These are phyloP conservation scores for Neurospora tetrasperma DNA, from an alignment of 495 filamentous ascomycete species.

Conservation along the genomic window DNA sequence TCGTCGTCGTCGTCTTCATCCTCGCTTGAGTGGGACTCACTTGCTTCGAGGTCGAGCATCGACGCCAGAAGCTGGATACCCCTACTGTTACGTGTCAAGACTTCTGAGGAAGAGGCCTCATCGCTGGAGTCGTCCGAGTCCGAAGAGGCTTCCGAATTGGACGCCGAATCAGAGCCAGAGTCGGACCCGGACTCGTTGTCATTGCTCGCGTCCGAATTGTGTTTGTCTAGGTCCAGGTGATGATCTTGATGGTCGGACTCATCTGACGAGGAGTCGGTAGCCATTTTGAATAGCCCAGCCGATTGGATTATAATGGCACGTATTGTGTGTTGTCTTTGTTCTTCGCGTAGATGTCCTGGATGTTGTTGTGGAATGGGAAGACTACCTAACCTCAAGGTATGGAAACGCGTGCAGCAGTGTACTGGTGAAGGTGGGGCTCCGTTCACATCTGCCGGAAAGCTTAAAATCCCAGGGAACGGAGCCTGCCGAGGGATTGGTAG, in stretches of 20 bases:
- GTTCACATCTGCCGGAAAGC: background rate
- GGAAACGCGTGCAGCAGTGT: background rate
- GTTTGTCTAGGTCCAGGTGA: background rate
- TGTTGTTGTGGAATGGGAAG: background rate
- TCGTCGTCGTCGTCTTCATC: background rate
- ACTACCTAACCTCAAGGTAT: background rate
- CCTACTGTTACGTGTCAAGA: background rate
- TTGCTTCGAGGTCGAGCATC: constrained; percentile 22
- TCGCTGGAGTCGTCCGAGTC: constrained; percentile 6
- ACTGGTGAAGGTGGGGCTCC: background rate
- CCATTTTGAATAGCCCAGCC: background rate
- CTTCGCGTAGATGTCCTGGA: background rate
- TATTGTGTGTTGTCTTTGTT: background rate
- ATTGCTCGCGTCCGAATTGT: background rate
- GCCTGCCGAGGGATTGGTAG: background rate
- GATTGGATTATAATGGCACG: background rate
- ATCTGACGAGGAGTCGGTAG: background rate
- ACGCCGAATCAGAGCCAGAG: background rate
- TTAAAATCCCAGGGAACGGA: background rate
- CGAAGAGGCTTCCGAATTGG: background rate
- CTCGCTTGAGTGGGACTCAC: constrained; percentile 18
- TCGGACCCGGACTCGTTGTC: constrained; percentile 3
- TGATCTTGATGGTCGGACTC: background rate
- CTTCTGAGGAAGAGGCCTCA: background rate
- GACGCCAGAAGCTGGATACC: background rate